These are phyloP conservation scores for Pittosporum tobira DNA, from an alignment of 129 eudicot genomes.

Conservation along the genomic window DNA sequence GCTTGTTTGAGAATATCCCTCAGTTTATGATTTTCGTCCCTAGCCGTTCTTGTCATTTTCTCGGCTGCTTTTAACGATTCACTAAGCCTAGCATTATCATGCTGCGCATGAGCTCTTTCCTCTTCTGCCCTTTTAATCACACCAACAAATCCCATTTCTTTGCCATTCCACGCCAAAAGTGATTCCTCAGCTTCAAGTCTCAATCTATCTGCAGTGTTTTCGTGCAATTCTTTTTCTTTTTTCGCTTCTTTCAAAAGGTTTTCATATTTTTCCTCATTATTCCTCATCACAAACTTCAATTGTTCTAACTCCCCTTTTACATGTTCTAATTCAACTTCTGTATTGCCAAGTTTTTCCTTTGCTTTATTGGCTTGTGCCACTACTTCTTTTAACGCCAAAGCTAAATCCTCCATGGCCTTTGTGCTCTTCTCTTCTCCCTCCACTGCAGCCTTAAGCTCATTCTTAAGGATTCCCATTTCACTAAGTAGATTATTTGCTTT, in stretches of 20 bases:
- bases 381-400: slow-evolving; percentile 68
- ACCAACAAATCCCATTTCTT: slow-evolving; percentile 66
- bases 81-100: too few species aligned
- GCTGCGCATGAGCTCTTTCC: slow-evolving; percentile 37
- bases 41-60: too few species aligned
- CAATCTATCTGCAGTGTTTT: slow-evolving; percentile 42
- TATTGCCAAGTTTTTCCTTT: slow-evolving; percentile 35
- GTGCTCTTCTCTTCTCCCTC: slow-evolving; percentile 69
- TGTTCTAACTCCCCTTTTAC: slow-evolving; percentile 27
- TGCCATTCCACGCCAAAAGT: slow-evolving; percentile 57
- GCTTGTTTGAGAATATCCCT: slow-evolving; percentile 77
- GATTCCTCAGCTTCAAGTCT: slow-evolving; percentile 72
- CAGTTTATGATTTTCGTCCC: slow-evolving; percentile 57
- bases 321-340: slow-evolving; percentile 31
- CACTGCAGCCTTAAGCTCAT: slow-evolving; percentile 40
- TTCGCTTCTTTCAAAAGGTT: slow-evolving; percentile 33
- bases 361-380: slow-evolving; percentile 46
- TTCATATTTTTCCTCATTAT: slow-evolving; percentile 23
- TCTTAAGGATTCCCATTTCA: slow-evolving; percentile 37
- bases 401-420: slow-evolving; percentile 80
- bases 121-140: slow-evolving; percentile 69
- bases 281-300: slow-evolving; percentile 30
- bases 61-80: too few species aligned
- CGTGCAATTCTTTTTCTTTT: slow-evolving; percentile 43
- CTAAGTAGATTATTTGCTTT: too few species aligned